These are phyloP conservation scores for Gaultheria prostrata DNA, from an alignment of 148 eudicot species.

Conservation along the genomic window DNA sequence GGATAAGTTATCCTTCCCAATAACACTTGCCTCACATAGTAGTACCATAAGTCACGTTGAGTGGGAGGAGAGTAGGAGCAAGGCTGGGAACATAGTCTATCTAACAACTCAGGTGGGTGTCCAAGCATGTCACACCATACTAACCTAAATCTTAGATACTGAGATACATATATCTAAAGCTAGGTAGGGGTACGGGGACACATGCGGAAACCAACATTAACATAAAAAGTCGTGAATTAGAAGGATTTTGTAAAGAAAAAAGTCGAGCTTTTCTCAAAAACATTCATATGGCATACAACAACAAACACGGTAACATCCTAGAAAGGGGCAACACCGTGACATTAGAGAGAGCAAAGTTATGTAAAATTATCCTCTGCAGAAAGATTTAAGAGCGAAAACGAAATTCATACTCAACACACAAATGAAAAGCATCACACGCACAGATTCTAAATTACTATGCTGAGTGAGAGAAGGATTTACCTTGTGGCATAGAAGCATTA, in stretches of 20 bases:
- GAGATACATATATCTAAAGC: neutral
- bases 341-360: neutral
- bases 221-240: neutral
- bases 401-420: neutral
- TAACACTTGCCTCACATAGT: neutral
- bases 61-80: neutral
- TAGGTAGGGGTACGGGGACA: neutral
- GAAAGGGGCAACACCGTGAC: neutral
- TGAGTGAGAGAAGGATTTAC: neutral
- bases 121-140: too few relatives aligned
- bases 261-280: neutral
- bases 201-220: neutral
- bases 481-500: constrained; percentile 48
- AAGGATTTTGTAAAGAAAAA: neutral
- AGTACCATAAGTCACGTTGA: neutral
- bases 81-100: neutral
- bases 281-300: neutral
- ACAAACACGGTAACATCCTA: neutral
- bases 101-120: neutral
- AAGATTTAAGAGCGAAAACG: neutral
- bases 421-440: neutral
- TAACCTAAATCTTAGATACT: neutral
- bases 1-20: neutral
- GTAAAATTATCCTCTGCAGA: neutral
- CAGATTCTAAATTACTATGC: neutral